Percentiles rank a stretch among this genome's conserved stretches.
These are phyloP conservation scores for Coffea humblotiana DNA, from an alignment of 305 asterid genomes.

Conservation along the genomic window DNA sequence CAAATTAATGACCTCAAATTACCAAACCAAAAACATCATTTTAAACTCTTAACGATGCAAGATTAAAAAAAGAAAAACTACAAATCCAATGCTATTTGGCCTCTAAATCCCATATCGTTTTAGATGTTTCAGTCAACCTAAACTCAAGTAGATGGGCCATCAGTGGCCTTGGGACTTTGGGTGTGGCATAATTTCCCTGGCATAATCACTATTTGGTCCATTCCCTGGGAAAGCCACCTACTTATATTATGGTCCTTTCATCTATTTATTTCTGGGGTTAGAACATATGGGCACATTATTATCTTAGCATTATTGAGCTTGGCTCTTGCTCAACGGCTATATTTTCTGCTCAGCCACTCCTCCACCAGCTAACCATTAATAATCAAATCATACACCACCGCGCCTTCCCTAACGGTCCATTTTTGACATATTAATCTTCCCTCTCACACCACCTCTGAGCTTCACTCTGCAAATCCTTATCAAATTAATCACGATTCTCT, in stretches of 20 bases:
- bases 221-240: neutral
- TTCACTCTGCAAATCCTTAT: neutral
- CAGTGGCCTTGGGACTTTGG: neutral
- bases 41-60: no score
- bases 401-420: conserved; percentile 49
- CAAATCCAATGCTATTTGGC: no score
- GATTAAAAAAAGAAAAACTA: no score
- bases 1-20: no score
- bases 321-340: conserved; percentile 50
- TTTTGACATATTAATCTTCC: conserved; percentile 19
- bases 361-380: neutral
- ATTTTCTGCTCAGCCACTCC: conserved; percentile 19
- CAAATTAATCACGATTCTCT: neutral
- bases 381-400: conserved; percentile 26
- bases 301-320: conserved; percentile 6
- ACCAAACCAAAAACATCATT: no score
- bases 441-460: conserved; percentile 20
- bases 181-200: neutral
- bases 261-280: neutral
- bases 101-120: no score
- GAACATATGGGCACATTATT: neutral
- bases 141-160: neutral
- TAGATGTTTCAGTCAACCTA: no score
- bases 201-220: neutral
- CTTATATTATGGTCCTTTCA: neutral